Percentiles rank a stretch among this genome's conserved stretches.
phyloP scores from a whole-genome alignment of 768 basidiomycete genomes.

The Melanogaster broomeanus region DNA sequence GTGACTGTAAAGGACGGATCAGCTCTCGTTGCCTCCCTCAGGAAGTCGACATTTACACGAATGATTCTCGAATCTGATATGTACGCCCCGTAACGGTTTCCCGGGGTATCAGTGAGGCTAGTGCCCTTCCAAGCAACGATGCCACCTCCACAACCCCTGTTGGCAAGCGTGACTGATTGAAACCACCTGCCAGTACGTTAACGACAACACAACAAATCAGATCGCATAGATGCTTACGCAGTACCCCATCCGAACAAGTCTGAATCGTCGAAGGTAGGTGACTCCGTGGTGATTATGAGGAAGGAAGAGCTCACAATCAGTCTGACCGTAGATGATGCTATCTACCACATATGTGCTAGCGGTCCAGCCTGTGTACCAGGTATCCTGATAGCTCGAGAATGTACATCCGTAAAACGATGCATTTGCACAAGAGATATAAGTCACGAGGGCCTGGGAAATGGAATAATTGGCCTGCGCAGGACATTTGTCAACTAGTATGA shows the following conservation, averaged over 20 bases:
- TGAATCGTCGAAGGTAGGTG: constrained; percentile 15
- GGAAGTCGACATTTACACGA: constrained; percentile 36
- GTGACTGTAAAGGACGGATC: constrained; percentile 39
- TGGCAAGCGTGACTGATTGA: constrained; percentile 55
- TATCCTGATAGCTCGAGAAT: constrained; percentile 38
- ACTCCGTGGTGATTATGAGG: constrained; percentile 33
- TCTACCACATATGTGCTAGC: constrained; percentile 61
- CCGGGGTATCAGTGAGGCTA: background rate
- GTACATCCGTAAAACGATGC: constrained; percentile 66
- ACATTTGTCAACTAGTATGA: background rate
- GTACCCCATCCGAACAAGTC: constrained; percentile 65
- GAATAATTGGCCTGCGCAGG: constrained; percentile 47
- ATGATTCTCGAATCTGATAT: constrained; percentile 55
- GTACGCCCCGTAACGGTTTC: constrained; percentile 44
- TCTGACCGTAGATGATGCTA: constrained; percentile 62
- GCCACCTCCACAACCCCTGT: constrained; percentile 63
- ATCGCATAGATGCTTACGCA: no score
- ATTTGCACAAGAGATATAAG: constrained; percentile 63
- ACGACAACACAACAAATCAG: background rate
- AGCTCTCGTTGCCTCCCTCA: background rate
- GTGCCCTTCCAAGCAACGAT: constrained; percentile 67
- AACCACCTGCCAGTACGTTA: constrained; percentile 48
- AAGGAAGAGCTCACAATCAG: constrained; percentile 56
- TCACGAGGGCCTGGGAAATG: constrained; percentile 64
- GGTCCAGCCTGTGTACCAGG: constrained; percentile 63